Evolutionary conservation across 768 basidiomycete species (phyloP).

Genomic region (Hydnomerulius pinastri): DNA sequence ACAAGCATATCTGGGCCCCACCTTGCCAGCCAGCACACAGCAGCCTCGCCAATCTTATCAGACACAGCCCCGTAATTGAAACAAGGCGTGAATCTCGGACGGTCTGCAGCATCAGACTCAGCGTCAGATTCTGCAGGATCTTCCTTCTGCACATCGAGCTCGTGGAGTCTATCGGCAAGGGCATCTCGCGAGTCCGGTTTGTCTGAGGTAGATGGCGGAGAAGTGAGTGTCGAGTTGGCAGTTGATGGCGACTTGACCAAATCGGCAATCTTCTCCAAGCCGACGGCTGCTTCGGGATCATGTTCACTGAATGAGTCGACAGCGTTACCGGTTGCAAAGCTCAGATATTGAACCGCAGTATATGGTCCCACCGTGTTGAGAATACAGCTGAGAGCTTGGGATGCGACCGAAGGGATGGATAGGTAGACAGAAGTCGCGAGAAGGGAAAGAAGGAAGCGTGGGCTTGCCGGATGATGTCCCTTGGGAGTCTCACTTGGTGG

Average conservation of each 20-base stretch:
- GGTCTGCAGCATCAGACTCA: constrained; percentile 25
- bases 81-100: constrained; percentile 31
- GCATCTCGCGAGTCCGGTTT: constrained; percentile 19
- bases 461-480: constrained; percentile 72
- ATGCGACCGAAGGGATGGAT: constrained; percentile 73
- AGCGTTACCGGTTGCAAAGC: constrained; percentile 77
- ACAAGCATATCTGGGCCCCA: constrained; percentile 84
- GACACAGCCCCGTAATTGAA: constrained; percentile 87
- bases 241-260: constrained; percentile 39
- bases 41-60: constrained; percentile 90
- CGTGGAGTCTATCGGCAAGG: constrained; percentile 31
- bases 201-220: not conserved
- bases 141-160: constrained; percentile 38
- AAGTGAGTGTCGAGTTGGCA: constrained; percentile 5
- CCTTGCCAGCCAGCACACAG: constrained; percentile 81
- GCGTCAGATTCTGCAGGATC: constrained; percentile 37
- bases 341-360: constrained; percentile 75
- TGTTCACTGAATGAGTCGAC: constrained; percentile 44
- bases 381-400: constrained; percentile 72
- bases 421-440: constrained; percentile 88
- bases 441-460: constrained; percentile 81
- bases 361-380: constrained; percentile 76
- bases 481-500: constrained; percentile 37
- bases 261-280: constrained; percentile 68
- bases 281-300: constrained; percentile 64